Evolutionary conservation across 257 asterid genomes (phyloP).

Genomic region (Solanum commersonii): DNA sequence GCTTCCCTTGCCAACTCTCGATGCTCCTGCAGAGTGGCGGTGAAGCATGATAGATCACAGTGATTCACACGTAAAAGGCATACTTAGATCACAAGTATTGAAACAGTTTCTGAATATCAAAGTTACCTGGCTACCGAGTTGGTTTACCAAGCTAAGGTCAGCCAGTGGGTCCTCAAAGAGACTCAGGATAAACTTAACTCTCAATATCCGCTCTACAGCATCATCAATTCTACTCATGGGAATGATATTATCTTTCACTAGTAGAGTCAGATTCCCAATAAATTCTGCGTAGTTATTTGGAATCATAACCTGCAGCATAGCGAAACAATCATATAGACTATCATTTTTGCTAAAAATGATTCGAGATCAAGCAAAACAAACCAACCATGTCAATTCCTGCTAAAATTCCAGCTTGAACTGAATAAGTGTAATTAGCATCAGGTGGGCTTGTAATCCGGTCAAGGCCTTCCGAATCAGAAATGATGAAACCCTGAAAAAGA

Average conservation of each 20-base stretch:
- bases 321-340: neutral
- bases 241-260: constrained; percentile 22
- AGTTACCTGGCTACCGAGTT: constrained; percentile 33
- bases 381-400: constrained; percentile 28
- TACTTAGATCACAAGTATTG: neutral
- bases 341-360: neutral
- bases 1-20: constrained; percentile 34
- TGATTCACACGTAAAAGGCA: neutral
- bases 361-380: neutral
- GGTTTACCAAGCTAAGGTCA: constrained; percentile 20
- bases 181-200: constrained; percentile 30
- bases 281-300: constrained; percentile 25
- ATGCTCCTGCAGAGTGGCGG: constrained; percentile 8
- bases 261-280: constrained; percentile 16
- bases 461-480: constrained; percentile 16
- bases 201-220: constrained; percentile 31
- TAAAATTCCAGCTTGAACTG: constrained; percentile 12
- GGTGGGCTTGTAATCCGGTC: constrained; percentile 10
- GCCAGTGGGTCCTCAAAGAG: constrained; percentile 34
- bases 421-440: constrained; percentile 15
- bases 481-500: constrained; percentile 18
- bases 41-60: neutral
- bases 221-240: constrained; percentile 37
- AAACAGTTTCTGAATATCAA: neutral
- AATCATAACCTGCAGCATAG: constrained; percentile 26